Conservation (phyloP, 192 early-diverging fungal species). For the Entomortierella chlamydospora region DNA sequence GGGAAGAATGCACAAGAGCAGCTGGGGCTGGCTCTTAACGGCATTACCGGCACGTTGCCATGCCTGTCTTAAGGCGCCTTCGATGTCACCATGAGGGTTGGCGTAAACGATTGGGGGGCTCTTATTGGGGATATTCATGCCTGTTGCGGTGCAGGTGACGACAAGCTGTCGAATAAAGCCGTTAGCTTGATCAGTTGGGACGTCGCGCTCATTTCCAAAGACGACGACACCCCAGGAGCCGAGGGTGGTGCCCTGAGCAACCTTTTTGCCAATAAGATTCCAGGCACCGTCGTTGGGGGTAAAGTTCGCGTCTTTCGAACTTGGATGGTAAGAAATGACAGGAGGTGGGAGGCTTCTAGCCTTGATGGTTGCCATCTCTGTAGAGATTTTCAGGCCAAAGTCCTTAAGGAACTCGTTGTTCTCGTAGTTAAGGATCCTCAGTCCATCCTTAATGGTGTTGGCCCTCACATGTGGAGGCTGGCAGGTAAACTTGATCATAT, state of each 20-base stretch:
- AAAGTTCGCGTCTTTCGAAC: constrained; percentile 61
- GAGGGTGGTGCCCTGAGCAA: constrained; percentile 77
- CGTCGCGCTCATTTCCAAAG: constrained; percentile 69
- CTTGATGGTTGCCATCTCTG: constrained; percentile 73
- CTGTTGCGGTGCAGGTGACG: constrained; percentile 76
- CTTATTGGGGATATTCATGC: constrained; percentile 68
- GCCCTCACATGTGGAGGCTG: constrained; percentile 83
- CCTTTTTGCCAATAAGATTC: constrained; percentile 88
- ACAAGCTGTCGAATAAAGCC: constrained; percentile 81
- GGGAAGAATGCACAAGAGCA: constrained; percentile 88
- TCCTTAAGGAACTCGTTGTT: constrained; percentile 78
- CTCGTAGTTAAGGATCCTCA: constrained; percentile 72
- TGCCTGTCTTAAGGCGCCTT: constrained; percentile 73
- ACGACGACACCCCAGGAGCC: constrained; percentile 85
- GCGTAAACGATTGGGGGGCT: constrained; percentile 61
- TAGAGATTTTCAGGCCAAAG: constrained; percentile 80
- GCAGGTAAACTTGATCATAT: constrained; percentile 97
- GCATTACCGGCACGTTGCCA: constrained; percentile 77
- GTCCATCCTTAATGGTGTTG: constrained; percentile 81
- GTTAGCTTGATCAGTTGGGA: constrained; percentile 67
- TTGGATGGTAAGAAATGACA: constrained; percentile 70
- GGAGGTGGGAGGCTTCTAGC: constrained; percentile 85
- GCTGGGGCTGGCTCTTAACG: constrained; percentile 77
- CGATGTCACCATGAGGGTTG: constrained; percentile 76
- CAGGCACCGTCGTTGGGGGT: constrained; percentile 80